Conservation (phyloP, 2,329 filamentous ascomycete species). For the Elsinoe perseae region DNA sequence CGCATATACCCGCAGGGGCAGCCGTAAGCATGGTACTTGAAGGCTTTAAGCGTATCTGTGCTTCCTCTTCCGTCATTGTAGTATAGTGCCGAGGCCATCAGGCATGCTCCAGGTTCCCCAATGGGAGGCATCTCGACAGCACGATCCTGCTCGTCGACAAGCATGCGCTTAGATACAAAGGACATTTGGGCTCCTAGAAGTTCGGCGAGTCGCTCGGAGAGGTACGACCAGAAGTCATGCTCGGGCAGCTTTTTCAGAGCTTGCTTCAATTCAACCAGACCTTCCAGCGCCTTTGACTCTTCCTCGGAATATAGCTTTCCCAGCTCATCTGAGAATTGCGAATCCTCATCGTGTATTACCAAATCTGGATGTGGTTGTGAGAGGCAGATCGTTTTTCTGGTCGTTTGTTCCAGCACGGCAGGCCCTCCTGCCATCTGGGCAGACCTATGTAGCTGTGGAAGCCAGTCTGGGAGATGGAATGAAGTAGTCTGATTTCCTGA, state of each 20-base stretch:
- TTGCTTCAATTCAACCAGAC: slow-evolving; percentile 52
- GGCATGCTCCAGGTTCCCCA: slow-evolving; percentile 53
- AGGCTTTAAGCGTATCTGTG: slow-evolving; percentile 49
- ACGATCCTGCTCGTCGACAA: slow-evolving; percentile 50
- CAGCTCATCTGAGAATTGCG: slow-evolving; percentile 36
- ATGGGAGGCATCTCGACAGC: slow-evolving; percentile 55
- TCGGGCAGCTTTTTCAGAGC: slow-evolving; percentile 46
- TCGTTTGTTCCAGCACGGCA: slow-evolving; percentile 9
- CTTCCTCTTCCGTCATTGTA: slow-evolving; percentile 52
- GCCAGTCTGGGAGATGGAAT: slow-evolving; percentile 6
- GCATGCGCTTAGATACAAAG: slow-evolving; percentile 59
- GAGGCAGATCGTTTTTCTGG: slow-evolving; percentile 14
- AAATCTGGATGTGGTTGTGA: slow-evolving; percentile 14
- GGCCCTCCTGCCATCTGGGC: slow-evolving; percentile 11
- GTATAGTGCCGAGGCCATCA: slow-evolving; percentile 60
- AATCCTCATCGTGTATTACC: slow-evolving; percentile 38
- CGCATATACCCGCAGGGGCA: slow-evolving; percentile 63
- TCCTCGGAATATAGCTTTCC: slow-evolving; percentile 29
- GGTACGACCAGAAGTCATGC: slow-evolving; percentile 55
- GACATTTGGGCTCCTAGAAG: slow-evolving; percentile 59
- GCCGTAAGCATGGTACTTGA: slow-evolving; percentile 57
- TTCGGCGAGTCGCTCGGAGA: slow-evolving; percentile 57
- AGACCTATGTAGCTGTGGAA: slow-evolving; percentile 6
- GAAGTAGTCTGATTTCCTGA: slow-evolving; percentile 4
- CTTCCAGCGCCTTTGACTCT: slow-evolving; percentile 55